These are phyloP conservation scores for Backusella psychrophila DNA, from an alignment of 192 early-diverging fungal species.

Conservation along the genomic window DNA sequence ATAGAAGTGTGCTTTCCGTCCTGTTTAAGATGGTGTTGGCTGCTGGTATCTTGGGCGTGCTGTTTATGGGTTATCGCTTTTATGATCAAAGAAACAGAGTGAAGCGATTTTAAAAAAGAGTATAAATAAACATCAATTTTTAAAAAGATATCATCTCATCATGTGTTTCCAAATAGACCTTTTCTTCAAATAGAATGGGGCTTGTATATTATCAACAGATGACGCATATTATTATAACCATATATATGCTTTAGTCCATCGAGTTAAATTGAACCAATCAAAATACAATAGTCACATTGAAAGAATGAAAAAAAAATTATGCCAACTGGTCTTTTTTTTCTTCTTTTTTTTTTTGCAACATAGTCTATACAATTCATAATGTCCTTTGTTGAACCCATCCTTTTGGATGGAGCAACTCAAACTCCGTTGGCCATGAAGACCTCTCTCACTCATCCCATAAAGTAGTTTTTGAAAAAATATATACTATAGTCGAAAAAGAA, in stretches of 20 bases:
- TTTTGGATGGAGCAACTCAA: not conserved
- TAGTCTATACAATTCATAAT: not conserved
- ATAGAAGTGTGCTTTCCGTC: slow-evolving; percentile 12
- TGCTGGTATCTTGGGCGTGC: slow-evolving; percentile 12
- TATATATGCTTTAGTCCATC: not conserved
- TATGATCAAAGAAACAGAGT: slow-evolving; percentile 25
- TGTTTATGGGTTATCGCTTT: slow-evolving; percentile 27
- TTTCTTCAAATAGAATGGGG: not conserved
- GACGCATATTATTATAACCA: not conserved
- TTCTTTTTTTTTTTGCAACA: not conserved
- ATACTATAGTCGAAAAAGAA: too few species aligned
- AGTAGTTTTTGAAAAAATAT: slow-evolving; percentile 14
- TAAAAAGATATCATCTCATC: not conserved
- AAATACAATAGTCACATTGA: not conserved
- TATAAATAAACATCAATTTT: not conserved
- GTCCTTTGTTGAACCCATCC: not conserved
- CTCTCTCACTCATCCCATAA: slow-evolving; percentile 36
- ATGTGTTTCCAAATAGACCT: not conserved
- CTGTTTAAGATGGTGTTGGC: slow-evolving; percentile 21
- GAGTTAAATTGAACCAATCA: not conserved
- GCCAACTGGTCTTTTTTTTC: not conserved
- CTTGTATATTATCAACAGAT: not conserved
- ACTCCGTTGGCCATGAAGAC: slow-evolving; percentile 16
- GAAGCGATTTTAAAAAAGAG: slow-evolving; percentile 24
- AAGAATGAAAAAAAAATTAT: not conserved